phyloP scores from a whole-genome alignment of 768 basidiomycete species.

The Paxillus ammoniavirescens region DNA sequence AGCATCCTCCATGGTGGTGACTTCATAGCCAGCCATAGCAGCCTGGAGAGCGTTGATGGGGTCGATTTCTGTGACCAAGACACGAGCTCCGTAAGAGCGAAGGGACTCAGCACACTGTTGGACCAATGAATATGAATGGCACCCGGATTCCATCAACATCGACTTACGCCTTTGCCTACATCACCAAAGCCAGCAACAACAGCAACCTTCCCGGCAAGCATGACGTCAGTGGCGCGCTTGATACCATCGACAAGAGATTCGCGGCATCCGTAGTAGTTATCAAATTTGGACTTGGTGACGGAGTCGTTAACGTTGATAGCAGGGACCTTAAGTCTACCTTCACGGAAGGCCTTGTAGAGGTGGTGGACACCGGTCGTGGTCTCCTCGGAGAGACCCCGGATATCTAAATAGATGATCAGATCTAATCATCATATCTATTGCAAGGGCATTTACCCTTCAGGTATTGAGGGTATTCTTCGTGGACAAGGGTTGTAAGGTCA shows the following conservation, averaged over 20 bases:
- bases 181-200: constrained; percentile 99
- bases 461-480: constrained; percentile 94
- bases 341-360: constrained; percentile 96
- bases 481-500: constrained; percentile 91
- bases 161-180: constrained; percentile 95
- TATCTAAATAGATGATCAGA: constrained; percentile 43
- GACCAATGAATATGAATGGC: constrained; percentile 1
- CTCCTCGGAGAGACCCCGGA: constrained; percentile 96
- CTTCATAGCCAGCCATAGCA: constrained; percentile 99
- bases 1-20: constrained; percentile 97
- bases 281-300: constrained; percentile 99
- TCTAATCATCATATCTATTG: neutral
- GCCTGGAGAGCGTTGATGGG: constrained; percentile 99
- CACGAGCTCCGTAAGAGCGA: constrained; percentile 95
- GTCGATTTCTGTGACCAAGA: constrained; percentile 96
- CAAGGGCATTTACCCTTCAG: constrained; percentile 52
- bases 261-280: constrained; percentile 98
- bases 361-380: constrained; percentile 99
- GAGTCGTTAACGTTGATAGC: constrained; percentile 99
- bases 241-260: constrained; percentile 99
- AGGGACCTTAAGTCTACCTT: constrained; percentile 93
- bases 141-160: neutral
- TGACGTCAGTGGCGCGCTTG: constrained; percentile 99
- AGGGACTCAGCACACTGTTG: constrained; percentile 95
- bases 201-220: constrained; percentile 99